phyloP scores from a whole-genome alignment of 2,329 filamentous ascomycete genomes.

The Colletotrichum trifolii region DNA sequence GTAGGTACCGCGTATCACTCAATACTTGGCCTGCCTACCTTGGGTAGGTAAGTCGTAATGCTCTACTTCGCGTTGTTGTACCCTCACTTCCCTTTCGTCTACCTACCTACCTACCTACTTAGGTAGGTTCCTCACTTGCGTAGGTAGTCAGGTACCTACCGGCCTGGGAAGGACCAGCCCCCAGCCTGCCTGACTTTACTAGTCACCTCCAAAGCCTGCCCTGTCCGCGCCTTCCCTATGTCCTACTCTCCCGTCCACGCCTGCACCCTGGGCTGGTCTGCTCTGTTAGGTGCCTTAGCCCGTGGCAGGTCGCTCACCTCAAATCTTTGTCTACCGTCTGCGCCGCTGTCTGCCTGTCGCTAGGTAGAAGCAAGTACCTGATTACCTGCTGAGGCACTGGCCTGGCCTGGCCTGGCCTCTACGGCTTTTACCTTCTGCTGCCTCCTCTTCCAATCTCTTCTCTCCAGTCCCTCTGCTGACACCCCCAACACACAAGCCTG shows the following conservation, averaged over 20 bases:
- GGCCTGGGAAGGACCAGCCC: too few species aligned
- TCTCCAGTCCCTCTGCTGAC: slow-evolving; percentile 24
- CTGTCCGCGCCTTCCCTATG: neutral
- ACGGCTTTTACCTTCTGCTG: slow-evolving; percentile 6
- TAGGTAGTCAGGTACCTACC: too few species aligned
- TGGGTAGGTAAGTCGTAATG: too few species aligned
- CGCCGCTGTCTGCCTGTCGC: neutral
- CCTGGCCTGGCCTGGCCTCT: slow-evolving; percentile 3
- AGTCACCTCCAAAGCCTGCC: neutral
- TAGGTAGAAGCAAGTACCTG: neutral
- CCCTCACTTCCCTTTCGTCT: neutral
- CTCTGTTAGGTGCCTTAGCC: neutral
- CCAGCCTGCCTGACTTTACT: too few species aligned
- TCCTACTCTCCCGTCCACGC: slow-evolving; percentile 26
- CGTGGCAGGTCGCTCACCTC: neutral
- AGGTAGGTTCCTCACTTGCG: too few species aligned
- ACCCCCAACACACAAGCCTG: slow-evolving; percentile 32
- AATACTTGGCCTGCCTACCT: too few species aligned
- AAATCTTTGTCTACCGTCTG: slow-evolving; percentile 33
- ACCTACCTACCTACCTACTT: too few species aligned
- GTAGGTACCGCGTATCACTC: too few species aligned
- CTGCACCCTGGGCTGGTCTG: slow-evolving; percentile 30
- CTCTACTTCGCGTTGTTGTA: slow-evolving; percentile 8
- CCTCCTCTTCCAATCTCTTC: slow-evolving; percentile 23
- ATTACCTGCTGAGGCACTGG: neutral